phyloP scores from a whole-genome alignment of 208 protist species.

The Leptomonas seymouri region DNA sequence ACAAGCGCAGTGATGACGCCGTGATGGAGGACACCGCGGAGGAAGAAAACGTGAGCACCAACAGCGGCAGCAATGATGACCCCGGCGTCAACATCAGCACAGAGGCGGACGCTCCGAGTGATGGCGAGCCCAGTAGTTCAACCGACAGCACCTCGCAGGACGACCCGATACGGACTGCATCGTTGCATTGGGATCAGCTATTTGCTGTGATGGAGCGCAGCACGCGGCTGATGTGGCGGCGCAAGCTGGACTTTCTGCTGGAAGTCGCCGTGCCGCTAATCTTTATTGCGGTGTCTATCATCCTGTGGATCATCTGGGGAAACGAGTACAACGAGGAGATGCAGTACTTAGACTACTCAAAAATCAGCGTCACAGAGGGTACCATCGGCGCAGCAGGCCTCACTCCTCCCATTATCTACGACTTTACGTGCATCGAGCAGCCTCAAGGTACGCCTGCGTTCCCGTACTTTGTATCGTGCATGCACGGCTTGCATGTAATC shows the following conservation, averaged over 20 bases:
- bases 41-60: background rate
- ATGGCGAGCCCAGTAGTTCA: background rate
- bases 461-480: conserved; percentile 4
- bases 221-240: conserved; percentile 30
- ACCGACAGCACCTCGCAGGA: background rate
- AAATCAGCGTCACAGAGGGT: background rate
- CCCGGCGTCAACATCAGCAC: background rate
- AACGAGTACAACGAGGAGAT: conserved; percentile 19
- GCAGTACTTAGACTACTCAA: conserved; percentile 8
- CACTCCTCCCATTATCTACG: background rate
- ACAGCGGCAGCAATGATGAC: conserved; percentile 1
- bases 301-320: conserved; percentile 39
- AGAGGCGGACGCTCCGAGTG: background rate
- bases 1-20: background rate
- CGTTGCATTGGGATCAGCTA: conserved; percentile 27
- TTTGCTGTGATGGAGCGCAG: conserved; percentile 38
- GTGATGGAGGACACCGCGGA: background rate
- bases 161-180: background rate
- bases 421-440: conserved; percentile 25
- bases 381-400: conserved; percentile 15
- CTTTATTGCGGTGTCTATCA: conserved; percentile 41
- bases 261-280: conserved; percentile 51
- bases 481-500: background rate
- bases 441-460: background rate
- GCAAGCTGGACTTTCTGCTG: conserved; percentile 28